These are phyloP conservation scores for Orychophragmus violaceus DNA, from an alignment of 345 rosid species.

Conservation along the genomic window DNA sequence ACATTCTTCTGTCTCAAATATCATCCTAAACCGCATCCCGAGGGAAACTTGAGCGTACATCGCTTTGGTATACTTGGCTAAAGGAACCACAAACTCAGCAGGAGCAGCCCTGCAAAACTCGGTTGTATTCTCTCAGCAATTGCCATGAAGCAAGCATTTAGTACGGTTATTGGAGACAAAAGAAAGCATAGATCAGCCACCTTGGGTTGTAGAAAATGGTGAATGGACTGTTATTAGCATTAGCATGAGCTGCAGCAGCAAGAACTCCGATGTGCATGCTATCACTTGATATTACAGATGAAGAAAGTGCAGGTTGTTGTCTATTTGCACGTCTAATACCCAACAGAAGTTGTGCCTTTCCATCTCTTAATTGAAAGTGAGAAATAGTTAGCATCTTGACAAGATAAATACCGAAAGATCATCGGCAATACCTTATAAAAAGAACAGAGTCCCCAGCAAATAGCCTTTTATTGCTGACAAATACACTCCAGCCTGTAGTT, in stretches of 20 bases:
- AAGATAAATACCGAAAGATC: conserved; percentile 5
- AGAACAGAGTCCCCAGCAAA: conserved; percentile 94
- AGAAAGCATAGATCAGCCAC: conserved; percentile 30
- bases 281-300: conserved; percentile 93
- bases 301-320: conserved; percentile 87
- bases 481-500: conserved; percentile 96
- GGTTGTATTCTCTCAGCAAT: conserved; percentile 23
- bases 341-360: conserved; percentile 79
- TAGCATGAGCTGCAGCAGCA: conserved; percentile 99
- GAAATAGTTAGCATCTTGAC: background rate
- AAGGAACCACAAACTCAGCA: conserved; percentile 91
- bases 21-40: conserved; percentile 96
- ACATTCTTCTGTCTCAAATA: conserved; percentile 96
- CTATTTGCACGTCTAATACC: conserved; percentile 86
- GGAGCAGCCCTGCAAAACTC: conserved; percentile 77
- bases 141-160: background rate
- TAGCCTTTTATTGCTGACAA: conserved; percentile 88
- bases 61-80: conserved; percentile 87
- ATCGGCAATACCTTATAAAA: conserved; percentile 57
- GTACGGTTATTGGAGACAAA: background rate
- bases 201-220: conserved; percentile 93
- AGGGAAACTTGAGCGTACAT: conserved; percentile 83
- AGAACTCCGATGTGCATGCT: conserved; percentile 99
- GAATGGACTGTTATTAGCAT: conserved; percentile 87
- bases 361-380: conserved; percentile 55